Evolutionary conservation across 1,139 yeast species (phyloP), one percentile per base, ranked within the genome.

Genomic region (Pichia sp.): DNA sequence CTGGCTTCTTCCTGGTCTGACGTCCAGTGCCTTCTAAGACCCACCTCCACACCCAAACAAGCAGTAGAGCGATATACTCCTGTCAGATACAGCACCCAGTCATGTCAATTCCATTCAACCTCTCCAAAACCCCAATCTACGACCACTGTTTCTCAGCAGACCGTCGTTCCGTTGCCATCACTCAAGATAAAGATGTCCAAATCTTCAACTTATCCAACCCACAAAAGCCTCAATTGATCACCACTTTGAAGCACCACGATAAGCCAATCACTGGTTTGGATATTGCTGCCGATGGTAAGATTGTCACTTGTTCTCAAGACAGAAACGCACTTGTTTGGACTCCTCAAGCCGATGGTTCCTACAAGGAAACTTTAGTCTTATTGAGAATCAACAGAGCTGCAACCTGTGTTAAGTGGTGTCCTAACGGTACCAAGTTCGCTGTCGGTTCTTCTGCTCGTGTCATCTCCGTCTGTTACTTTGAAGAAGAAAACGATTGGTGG

Each of bases 401-500:
- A 12, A 93, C 98, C 4, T 80, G 81, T 58, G 96, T 91, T 48
- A 77, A 82, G 57, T 93, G 99, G 99, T 87, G 96, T 5, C 96
- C 98, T 22, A 81, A 79, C 56, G 98, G 97, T 18, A 72, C 71
- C 62, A 94, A 94, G 71, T 93, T 94, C 68, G 99, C 99, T 1
- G 98, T 93, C 39, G 99, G 98, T 0, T 88, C 97, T 5, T 88
- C 96, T 47, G 98, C 96, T 47, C 75, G 98, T 48, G 84, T 88
- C 53, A 85, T 94, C 67, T 96, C 99, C 17, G 86, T 94, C 43
- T 94, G 99, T 71, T 93, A 91, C 70, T 93, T 87, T 67, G 99
- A 94, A 67, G 86, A 77, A 54, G 97, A 91, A 61, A 93, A 93
- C 67, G 96, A 94, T 66, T 94, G 99, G 99, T 94, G 99, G 99